Evolutionary conservation across 306 rosid genomes (phyloP).

Genomic region (Cucurbita argyrosperma): DNA sequence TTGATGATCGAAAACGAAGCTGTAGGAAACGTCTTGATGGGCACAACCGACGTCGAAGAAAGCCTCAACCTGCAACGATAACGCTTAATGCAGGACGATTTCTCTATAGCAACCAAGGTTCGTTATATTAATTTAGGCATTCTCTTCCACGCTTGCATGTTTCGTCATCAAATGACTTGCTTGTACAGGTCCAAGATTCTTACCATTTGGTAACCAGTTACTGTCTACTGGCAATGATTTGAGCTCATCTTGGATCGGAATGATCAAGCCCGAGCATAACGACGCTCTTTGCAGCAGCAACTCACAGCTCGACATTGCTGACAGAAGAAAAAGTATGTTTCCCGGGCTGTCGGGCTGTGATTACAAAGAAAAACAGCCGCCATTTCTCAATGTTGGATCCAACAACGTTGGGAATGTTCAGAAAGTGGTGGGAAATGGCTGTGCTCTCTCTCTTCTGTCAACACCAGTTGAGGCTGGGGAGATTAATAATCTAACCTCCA

Average conservation of each 20-base stretch:
- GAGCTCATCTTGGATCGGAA: conserved; percentile 18
- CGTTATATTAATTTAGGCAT: not conserved
- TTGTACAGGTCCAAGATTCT: conserved; percentile 14
- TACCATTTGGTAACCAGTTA: conserved; percentile 18
- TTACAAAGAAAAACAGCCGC: conserved; percentile 16
- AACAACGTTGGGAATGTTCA: conserved; percentile 10
- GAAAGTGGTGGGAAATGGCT: conserved; percentile 11
- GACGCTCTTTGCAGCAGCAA: not conserved
- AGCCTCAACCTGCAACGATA: conserved; percentile 57
- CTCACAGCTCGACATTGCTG: conserved; percentile 1
- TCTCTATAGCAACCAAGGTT: conserved; percentile 46
- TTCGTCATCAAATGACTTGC: not conserved
- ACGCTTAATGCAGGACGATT: conserved; percentile 40
- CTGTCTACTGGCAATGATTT: conserved; percentile 9
- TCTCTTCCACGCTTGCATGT: not conserved
- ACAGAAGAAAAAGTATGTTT: conserved; percentile 7
- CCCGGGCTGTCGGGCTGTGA: conserved; percentile 5
- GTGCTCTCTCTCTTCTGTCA: conserved; percentile 76
- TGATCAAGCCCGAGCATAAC: conserved; percentile 10
- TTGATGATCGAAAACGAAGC: conserved; percentile 79
- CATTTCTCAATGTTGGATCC: conserved; percentile 4
- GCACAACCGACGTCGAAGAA: conserved; percentile 71
- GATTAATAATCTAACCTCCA: conserved; percentile 21
- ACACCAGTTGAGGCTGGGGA: conserved; percentile 21
- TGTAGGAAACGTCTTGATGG: conserved; percentile 83